Percentiles rank a stretch among this genome's conserved stretches.
Evolutionary conservation across 1,284 basidiomycete species (phyloP).

Genomic region (Ganoderma leucocontextum): DNA sequence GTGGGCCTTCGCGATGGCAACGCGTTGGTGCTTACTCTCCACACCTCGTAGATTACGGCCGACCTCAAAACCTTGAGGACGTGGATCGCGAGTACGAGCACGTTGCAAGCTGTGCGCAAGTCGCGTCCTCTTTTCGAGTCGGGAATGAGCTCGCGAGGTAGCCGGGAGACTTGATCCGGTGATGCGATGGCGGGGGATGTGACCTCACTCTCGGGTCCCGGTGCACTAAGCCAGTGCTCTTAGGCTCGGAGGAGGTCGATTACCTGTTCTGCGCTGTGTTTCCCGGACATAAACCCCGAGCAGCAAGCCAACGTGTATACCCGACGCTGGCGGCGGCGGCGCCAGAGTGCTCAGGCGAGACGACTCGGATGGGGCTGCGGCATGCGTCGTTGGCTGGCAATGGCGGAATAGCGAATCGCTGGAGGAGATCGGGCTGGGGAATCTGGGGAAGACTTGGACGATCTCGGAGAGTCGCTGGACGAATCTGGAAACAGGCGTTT

Average conservation of each 20-base stretch:
- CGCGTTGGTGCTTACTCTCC: not conserved
- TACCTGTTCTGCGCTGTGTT: not conserved
- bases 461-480: not conserved
- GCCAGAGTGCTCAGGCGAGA: not conserved
- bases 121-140: not conserved
- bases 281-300: not conserved
- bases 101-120: slow-evolving; percentile 2
- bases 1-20: not conserved
- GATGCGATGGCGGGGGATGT: not conserved
- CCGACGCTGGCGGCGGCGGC: slow-evolving; percentile 3
- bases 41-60: not conserved
- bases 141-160: not conserved
- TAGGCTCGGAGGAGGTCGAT: not conserved
- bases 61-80: not conserved
- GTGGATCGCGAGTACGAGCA: not conserved
- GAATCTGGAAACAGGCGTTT: not conserved
- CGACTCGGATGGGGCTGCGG: not conserved
- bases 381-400: not conserved
- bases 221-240: not conserved
- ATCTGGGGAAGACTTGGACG: not conserved
- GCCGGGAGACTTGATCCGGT: not conserved
- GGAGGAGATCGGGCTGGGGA: not conserved
- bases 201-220: not conserved
- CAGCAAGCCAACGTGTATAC: not conserved
- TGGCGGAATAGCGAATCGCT: not conserved